phyloP scores from a whole-genome alignment of 2,329 filamentous ascomycete species.

The Pyrenophora graminea region DNA sequence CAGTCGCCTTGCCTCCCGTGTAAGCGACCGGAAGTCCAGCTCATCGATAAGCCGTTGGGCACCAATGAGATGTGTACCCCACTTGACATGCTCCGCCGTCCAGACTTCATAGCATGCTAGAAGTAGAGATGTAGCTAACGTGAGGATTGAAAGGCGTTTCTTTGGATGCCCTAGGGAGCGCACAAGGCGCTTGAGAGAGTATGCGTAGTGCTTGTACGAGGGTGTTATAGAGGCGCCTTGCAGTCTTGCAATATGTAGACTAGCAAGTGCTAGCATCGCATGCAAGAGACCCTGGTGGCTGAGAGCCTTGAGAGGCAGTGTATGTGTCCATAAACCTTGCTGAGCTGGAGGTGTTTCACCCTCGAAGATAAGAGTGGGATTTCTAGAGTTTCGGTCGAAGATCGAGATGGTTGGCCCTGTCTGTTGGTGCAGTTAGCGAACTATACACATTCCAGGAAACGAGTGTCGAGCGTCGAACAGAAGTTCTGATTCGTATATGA shows the following conservation, averaged over 20 bases:
- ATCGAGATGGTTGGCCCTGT: conserved; percentile 85
- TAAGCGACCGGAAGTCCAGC: conserved; percentile 76
- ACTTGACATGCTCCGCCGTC: conserved; percentile 91
- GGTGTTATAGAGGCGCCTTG: conserved; percentile 75
- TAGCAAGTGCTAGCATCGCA: conserved; percentile 84
- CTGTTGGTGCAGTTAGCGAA: conserved; percentile 18
- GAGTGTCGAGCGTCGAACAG: too few species aligned
- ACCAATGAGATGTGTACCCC: conserved; percentile 89
- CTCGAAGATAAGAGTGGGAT: conserved; percentile 70
- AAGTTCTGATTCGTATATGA: too few species aligned
- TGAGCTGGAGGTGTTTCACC: conserved; percentile 36
- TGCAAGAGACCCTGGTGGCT: conserved; percentile 86
- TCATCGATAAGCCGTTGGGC: conserved; percentile 81
- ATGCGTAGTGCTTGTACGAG: conserved; percentile 89
- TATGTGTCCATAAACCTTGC: conserved; percentile 66
- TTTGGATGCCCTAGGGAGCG: conserved; percentile 73
- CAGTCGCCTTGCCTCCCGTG: conserved; percentile 68
- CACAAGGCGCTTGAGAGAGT: conserved; percentile 77
- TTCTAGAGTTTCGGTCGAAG: conserved; percentile 80
- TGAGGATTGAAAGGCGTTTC: conserved; percentile 74
- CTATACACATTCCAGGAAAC: background rate
- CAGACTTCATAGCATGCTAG: conserved; percentile 93
- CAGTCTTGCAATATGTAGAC: conserved; percentile 83
- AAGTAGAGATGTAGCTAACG: conserved; percentile 83
- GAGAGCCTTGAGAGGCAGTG: conserved; percentile 77